A percentile compares a stretch with the other conserved stretches of the same genome.
These are phyloP conservation scores for Pyrenopolyporus hunteri DNA, from an alignment of 495 filamentous ascomycete species.

Conservation along the genomic window DNA sequence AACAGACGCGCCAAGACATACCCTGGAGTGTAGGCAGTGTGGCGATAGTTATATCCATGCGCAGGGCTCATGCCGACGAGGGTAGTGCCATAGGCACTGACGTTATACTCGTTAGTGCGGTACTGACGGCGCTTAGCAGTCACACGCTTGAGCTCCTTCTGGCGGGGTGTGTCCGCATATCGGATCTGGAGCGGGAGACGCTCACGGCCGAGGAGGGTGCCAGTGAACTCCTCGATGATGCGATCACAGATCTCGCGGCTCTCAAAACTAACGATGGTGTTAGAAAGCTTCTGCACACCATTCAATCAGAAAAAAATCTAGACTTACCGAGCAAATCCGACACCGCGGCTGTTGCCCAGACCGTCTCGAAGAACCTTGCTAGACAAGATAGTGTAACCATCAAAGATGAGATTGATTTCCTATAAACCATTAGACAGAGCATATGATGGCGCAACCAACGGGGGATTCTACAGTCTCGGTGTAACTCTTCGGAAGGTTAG, in stretches of 20 bases:
- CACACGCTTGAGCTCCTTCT: constrained; percentile 94
- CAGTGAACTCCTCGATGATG: constrained; percentile 83
- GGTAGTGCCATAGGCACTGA: constrained; percentile 61
- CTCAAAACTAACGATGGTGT: constrained; percentile 70
- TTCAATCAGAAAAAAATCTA: not conserved
- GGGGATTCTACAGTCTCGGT: constrained; percentile 75
- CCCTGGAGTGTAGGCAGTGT: not conserved
- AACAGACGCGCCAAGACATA: no score
- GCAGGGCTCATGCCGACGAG: constrained; percentile 57
- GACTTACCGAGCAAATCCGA: constrained; percentile 91
- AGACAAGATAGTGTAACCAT: constrained; percentile 82
- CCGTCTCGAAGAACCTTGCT: constrained; percentile 91
- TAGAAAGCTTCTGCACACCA: constrained; percentile 27
- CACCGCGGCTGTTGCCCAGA: constrained; percentile 90
- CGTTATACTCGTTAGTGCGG: constrained; percentile 93
- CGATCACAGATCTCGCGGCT: constrained; percentile 84
- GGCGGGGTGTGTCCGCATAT: constrained; percentile 93
- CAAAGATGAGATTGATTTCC: constrained; percentile 80
- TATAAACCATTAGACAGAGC: constrained; percentile 41
- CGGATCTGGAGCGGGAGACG: constrained; percentile 86
- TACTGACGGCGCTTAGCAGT: constrained; percentile 92
- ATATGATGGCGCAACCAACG: not conserved
- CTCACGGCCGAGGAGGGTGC: constrained; percentile 70
- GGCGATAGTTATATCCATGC: constrained; percentile 41
- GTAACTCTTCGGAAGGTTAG: constrained; percentile 88